phyloP scores from a whole-genome alignment of 2,329 filamentous ascomycete species.

The Hymenoscyphus fraxineus region DNA sequence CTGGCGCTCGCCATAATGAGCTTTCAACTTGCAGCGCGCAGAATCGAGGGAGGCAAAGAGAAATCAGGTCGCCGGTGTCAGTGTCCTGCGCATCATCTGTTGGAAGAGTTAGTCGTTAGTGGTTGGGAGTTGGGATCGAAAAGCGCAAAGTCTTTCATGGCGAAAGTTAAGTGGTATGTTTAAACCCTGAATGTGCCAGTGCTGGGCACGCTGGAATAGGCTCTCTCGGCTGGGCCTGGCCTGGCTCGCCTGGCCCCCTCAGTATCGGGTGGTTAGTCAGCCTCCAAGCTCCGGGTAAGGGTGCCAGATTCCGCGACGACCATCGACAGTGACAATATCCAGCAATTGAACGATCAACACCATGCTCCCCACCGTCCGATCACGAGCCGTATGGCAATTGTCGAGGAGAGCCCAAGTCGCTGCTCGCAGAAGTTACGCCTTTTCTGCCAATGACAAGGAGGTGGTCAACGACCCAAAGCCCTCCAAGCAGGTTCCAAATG shows the following conservation, averaged over 20 bases:
- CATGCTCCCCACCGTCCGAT: constrained; percentile 43
- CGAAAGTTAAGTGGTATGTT: neutral
- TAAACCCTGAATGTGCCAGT: neutral
- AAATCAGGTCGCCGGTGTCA: neutral
- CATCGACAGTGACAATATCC: constrained; percentile 7
- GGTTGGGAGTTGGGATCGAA: neutral
- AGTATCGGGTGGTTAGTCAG: constrained; percentile 7
- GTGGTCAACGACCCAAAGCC: constrained; percentile 41
- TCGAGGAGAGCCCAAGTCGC: constrained; percentile 34
- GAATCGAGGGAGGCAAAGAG: neutral
- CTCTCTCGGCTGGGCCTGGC: constrained; percentile 6
- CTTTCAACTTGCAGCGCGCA: neutral
- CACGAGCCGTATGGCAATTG: constrained; percentile 38
- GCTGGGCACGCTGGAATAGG: neutral
- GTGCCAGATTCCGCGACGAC: constrained; percentile 13
- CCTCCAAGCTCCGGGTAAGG: constrained; percentile 3
- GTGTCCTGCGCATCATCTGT: neutral
- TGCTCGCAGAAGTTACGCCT: constrained; percentile 29
- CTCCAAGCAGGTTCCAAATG: constrained; percentile 46
- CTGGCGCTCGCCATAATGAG: constrained; percentile 29
- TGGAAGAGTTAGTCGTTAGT: neutral
- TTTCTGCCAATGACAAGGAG: constrained; percentile 49
- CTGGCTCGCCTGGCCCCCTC: constrained; percentile 3
- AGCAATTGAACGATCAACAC: constrained; percentile 32
- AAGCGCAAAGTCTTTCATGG: constrained; percentile 1